Conservation (phyloP, 192 early-diverging fungal genomes). For the Martensiomyces pterosporus region DNA sequence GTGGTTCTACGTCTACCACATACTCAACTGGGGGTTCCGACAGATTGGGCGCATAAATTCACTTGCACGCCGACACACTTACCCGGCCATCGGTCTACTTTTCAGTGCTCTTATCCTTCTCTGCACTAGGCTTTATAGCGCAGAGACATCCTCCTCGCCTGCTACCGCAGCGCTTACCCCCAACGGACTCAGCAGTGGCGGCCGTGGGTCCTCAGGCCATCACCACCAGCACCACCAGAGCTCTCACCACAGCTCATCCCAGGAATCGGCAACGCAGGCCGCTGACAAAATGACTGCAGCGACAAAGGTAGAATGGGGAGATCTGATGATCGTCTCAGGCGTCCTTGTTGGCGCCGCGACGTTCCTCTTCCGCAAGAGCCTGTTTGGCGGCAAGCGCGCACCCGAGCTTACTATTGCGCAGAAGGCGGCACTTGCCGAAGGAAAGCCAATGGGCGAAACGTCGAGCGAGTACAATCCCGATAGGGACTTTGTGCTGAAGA, state of each 20-base stretch:
- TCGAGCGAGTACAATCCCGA: conserved; percentile 25
- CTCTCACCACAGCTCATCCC: background rate
- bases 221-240: no score
- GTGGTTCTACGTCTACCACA: conserved; percentile 48
- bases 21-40: conserved; percentile 38
- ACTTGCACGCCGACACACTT: conserved; percentile 14
- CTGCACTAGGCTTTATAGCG: conserved; percentile 4
- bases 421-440: conserved; percentile 10
- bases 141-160: conserved; percentile 3
- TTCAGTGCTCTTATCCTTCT: conserved; percentile 4
- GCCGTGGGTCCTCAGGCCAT: no score
- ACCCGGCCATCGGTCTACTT: conserved; percentile 20
- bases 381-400: conserved; percentile 27
- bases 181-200: no score
- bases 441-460: background rate
- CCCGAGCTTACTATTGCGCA: conserved; percentile 30
- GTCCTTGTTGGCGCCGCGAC: conserved; percentile 46
- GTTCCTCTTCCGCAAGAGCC: conserved; percentile 45
- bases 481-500: conserved; percentile 48
- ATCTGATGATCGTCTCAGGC: conserved; percentile 46
- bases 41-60: conserved; percentile 22
- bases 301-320: conserved; percentile 40
- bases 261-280: background rate
- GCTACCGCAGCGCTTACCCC: no score
- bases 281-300: conserved; percentile 4